Base-by-base conservation (phyloP, 352 stramenopile genomes). In the Globisporangium alternatum region DNA sequence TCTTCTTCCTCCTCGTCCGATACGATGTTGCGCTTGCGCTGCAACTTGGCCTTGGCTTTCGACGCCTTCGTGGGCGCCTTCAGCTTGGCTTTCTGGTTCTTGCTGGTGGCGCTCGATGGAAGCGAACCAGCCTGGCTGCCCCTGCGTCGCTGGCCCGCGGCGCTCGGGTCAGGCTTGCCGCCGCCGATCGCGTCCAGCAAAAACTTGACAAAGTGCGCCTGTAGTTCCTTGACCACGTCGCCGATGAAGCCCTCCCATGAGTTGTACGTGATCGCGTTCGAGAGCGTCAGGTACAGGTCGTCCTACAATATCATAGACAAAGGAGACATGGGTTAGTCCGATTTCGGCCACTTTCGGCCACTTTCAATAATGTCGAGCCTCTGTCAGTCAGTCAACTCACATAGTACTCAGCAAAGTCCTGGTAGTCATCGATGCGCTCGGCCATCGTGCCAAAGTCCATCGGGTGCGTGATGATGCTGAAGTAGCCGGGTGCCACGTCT, bases 381-480 rank as follows among this genome's bases (percentile, higher is more conserved):
- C 53, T 41, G 47, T 19, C 33, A 30, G 31, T 9, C n/a, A 33
- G 5, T 57, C 13, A 31, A 57, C 52, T 39, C 88, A 95, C 87
- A 54, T 91, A 91, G 64, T 96, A 96, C 31, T 87, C 74, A 41
- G 71, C 69, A 62, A 96, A 93, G 55, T 72, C 76, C 30, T 62
- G 65, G 71, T 92, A 96, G 49, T 78, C 74, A 43, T 76, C 60
- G 60, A 98, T 76, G 56, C 88, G 91, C 28, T 91, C 78, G 56
- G 83, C 76, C 69, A 98, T 98, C 6, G 86, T 97, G n/a, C 89
- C 85, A 75, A 98, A 98, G 78, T 98, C 94, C 86, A 97, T 98
- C 12, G 95, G 95, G 45, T 88, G 79, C 25, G 59, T 60, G 63
- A 98, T 91, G 47, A 97, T 81, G 49, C 91, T 72, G 12, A 80